phyloP scores from a whole-genome alignment of 768 basidiomycete genomes.

The Sarcomyxa edulis region DNA sequence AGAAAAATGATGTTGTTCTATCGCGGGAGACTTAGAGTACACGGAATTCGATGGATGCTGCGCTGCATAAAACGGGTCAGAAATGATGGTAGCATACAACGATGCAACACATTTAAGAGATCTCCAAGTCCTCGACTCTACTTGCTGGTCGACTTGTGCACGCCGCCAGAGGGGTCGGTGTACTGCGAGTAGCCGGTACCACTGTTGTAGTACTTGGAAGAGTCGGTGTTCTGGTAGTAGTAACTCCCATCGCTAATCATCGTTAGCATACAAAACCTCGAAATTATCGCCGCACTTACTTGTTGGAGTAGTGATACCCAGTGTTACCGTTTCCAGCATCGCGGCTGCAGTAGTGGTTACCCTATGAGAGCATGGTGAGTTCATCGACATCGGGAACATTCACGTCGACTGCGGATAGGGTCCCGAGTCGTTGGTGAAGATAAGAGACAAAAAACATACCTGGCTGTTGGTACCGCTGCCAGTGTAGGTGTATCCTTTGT shows the following conservation, averaged over 20 bases:
- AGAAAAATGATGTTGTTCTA: no score
- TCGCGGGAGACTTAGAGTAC: no score
- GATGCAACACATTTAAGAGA: no score
- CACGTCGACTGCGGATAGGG: neutral
- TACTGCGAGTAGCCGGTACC: constrained; percentile 44
- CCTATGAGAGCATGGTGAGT: constrained; percentile 25
- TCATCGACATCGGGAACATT: neutral
- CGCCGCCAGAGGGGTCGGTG: constrained; percentile 36
- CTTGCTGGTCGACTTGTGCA: constrained; percentile 22
- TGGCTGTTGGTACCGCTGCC: constrained; percentile 47
- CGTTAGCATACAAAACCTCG: neutral
- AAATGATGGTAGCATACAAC: no score
- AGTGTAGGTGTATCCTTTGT: constrained; percentile 33
- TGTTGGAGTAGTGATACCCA: constrained; percentile 62
- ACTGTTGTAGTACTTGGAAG: constrained; percentile 54
- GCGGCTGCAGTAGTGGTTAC: constrained; percentile 58
- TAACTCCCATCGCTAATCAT: constrained; percentile 52
- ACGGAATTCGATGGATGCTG: no score
- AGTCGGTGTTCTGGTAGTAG: constrained; percentile 58
- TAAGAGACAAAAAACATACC: no score
- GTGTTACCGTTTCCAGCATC: constrained; percentile 33
- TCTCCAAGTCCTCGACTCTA: no score
- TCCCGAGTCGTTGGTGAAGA: no score
- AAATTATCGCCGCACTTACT: constrained; percentile 22
- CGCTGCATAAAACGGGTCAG: no score